These are phyloP conservation scores for Cercophora samala DNA, from an alignment of 495 filamentous ascomycete genomes.

Conservation along the genomic window DNA sequence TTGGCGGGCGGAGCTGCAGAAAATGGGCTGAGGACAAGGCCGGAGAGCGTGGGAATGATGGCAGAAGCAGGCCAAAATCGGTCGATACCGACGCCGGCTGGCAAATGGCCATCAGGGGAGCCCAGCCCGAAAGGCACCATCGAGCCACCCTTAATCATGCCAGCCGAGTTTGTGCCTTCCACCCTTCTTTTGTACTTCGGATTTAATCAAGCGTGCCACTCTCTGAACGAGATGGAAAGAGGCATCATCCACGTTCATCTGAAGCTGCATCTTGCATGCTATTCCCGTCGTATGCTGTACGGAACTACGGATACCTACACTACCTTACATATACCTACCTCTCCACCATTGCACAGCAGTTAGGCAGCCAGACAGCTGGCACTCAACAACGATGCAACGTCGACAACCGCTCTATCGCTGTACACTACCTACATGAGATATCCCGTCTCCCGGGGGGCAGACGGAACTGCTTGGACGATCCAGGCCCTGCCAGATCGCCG, in stretches of 20 bases:
- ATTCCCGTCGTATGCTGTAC: not conserved
- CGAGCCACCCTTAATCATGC: slow-evolving; percentile 37
- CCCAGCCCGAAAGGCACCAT: slow-evolving; percentile 23
- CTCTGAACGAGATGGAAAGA: not conserved
- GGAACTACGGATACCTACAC: too few species aligned
- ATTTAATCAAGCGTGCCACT: not conserved
- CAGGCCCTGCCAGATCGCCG: not conserved
- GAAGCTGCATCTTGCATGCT: slow-evolving; percentile 8
- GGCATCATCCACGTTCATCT: not conserved
- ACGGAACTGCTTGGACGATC: not conserved
- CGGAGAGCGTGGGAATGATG: slow-evolving; percentile 27
- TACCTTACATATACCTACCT: not conserved
- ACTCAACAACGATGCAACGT: not conserved
- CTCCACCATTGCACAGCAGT: not conserved
- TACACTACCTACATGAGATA: not conserved
- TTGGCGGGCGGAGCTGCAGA: slow-evolving; percentile 29
- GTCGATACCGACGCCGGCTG: slow-evolving; percentile 33
- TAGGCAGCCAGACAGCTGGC: not conserved
- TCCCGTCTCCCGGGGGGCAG: not conserved
- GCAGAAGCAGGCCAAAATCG: slow-evolving; percentile 32
- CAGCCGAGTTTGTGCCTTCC: slow-evolving; percentile 13
- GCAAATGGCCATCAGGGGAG: slow-evolving; percentile 28
- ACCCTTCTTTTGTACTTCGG: slow-evolving; percentile 14
- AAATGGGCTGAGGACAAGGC: slow-evolving; percentile 36
- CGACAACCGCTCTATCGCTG: not conserved